A percentile compares a stretch with the other conserved stretches of the same genome.
phyloP scores from a whole-genome alignment of 129 eudicot genomes.

The Flaveria robusta region DNA sequence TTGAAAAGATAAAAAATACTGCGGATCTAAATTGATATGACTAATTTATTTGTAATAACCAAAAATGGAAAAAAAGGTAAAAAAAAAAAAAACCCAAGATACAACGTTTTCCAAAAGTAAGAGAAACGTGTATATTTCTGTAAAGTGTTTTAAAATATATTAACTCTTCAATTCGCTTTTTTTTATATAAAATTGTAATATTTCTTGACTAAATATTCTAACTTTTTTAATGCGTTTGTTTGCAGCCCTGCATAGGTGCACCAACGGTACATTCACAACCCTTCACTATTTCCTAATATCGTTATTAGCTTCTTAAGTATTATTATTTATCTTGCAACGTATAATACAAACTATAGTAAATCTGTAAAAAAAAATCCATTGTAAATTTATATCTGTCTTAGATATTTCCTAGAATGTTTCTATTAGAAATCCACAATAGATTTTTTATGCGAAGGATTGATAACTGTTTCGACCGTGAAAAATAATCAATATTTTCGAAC shows the following conservation, averaged over 20 bases:
- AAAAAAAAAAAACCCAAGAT: background rate
- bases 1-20: too few species aligned
- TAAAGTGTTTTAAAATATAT: background rate
- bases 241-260: constrained; percentile 82
- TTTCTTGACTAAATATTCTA: background rate
- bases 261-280: constrained; percentile 69
- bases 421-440: background rate
- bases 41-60: too few species aligned
- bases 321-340: background rate
- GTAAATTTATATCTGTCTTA: background rate
- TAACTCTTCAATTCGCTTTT: background rate
- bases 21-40: too few species aligned
- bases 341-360: too few species aligned
- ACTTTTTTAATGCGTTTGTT: constrained; percentile 12
- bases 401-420: background rate
- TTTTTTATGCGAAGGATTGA: too few species aligned
- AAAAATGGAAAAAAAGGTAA: too few species aligned
- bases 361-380: background rate
- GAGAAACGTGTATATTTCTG: background rate
- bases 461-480: too few species aligned
- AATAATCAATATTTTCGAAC: background rate
- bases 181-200: background rate
- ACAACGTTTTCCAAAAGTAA: background rate
- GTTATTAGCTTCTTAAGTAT: background rate
- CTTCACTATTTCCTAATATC: background rate